Conservation (phyloP, 2,329 filamentous ascomycete species). For the Colletotrichum tabaci region DNA sequence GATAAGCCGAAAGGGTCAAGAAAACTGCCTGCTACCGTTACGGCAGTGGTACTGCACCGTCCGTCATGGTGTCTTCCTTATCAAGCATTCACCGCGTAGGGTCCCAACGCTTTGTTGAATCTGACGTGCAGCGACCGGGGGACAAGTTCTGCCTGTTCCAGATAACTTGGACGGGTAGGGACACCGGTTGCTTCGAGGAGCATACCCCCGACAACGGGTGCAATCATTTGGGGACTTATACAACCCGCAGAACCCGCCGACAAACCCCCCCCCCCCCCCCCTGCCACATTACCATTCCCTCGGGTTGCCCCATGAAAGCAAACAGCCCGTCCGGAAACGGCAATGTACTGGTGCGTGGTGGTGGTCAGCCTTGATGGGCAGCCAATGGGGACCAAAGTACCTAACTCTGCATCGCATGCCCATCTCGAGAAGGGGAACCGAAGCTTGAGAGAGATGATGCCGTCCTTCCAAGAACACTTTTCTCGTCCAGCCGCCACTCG, state of each 20-base stretch:
- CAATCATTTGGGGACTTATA: not conserved
- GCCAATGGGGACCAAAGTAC: not conserved
- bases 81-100: too few species aligned
- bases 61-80: not conserved
- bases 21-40: not conserved
- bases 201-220: not conserved
- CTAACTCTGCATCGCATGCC: not conserved
- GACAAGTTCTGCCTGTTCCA: too few species aligned
- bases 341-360: not conserved
- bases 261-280: too few species aligned
- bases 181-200: not conserved
- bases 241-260: not conserved
- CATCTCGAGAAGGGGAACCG: too few species aligned
- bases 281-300: not conserved
- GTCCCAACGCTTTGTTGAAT: not conserved
- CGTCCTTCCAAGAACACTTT: not conserved
- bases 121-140: too few species aligned
- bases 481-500: not conserved
- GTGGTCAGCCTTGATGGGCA: not conserved
- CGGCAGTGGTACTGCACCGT: not conserved
- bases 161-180: not conserved
- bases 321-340: not conserved
- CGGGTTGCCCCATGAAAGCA: constrained; percentile 6
- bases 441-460: not conserved
- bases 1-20: not conserved